Conservation (phyloP, 768 basidiomycete species). For the Cystofilobasidium capitatum region DNA sequence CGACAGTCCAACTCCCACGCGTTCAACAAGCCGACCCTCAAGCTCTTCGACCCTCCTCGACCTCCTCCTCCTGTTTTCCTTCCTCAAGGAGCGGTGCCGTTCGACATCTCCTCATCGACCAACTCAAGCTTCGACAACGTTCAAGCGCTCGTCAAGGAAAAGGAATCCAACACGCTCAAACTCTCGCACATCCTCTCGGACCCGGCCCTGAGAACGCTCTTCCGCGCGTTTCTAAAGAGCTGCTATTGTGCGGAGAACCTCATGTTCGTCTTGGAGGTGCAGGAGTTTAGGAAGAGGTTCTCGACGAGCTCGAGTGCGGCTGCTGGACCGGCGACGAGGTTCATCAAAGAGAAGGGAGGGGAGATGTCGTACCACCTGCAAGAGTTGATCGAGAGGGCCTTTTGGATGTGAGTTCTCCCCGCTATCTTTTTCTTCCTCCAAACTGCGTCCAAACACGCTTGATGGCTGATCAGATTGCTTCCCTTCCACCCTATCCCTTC, state of each 20-base stretch:
- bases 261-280: conserved; percentile 91
- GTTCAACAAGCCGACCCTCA: neutral
- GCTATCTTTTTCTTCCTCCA: neutral
- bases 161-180: conserved; percentile 85
- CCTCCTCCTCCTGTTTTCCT: too few relatives aligned
- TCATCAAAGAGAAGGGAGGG: conserved; percentile 31
- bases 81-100: too few relatives aligned
- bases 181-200: conserved; percentile 87
- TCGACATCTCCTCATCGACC: conserved; percentile 4
- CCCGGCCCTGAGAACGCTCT: conserved; percentile 71
- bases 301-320: conserved; percentile 86
- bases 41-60: neutral
- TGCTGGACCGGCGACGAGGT: conserved; percentile 31
- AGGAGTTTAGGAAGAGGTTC: conserved; percentile 94
- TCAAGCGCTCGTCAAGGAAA: conserved; percentile 46
- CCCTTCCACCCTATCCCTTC: neutral
- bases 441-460: too few relatives aligned
- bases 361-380: conserved; percentile 98
- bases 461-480: neutral
- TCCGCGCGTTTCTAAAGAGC: conserved; percentile 83
- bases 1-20: neutral
- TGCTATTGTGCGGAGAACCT: conserved; percentile 99
- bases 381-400: conserved; percentile 83
- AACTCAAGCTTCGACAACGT: neutral
- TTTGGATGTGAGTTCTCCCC: conserved; percentile 48